phyloP scores from a whole-genome alignment of 805 yeast genomes.

The Kuraishia molischiana region DNA sequence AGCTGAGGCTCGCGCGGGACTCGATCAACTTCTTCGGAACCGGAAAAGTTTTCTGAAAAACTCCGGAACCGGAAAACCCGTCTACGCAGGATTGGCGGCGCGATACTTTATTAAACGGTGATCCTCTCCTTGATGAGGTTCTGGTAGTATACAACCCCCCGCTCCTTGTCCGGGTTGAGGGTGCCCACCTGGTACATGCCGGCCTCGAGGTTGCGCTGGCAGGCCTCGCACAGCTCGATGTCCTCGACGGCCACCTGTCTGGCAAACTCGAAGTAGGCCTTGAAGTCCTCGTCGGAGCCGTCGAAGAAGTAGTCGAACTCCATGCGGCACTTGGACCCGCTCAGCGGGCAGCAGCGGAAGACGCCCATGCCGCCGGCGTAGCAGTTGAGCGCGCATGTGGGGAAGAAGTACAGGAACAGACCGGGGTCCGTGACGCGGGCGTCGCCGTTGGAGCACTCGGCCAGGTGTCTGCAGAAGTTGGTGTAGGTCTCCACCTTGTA shows the following conservation, averaged over 20 bases:
- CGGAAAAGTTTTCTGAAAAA: neutral
- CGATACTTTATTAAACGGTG: too few relatives aligned
- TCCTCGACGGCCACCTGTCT: slow-evolving; percentile 22
- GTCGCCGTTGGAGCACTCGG: slow-evolving; percentile 8
- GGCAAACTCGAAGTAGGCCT: slow-evolving; percentile 17
- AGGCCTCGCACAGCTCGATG: slow-evolving; percentile 18
- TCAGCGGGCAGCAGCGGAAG: slow-evolving; percentile 18
- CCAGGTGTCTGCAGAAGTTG: slow-evolving; percentile 18
- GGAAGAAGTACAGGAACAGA: slow-evolving; percentile 17
- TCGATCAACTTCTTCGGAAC: neutral
- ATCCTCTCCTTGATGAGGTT: slow-evolving; percentile 19
- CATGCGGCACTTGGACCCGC: slow-evolving; percentile 16
- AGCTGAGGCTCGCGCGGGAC: neutral
- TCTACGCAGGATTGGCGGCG: too few relatives aligned
- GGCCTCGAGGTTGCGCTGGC: slow-evolving; percentile 14
- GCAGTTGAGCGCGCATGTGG: slow-evolving; percentile 15
- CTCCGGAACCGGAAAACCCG: too few relatives aligned
- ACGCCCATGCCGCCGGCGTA: slow-evolving; percentile 21
- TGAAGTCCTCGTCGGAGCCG: slow-evolving; percentile 17
- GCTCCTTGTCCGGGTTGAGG: slow-evolving; percentile 19
- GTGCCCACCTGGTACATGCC: slow-evolving; percentile 16
- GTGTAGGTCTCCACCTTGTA: slow-evolving; percentile 16
- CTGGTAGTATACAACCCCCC: slow-evolving; percentile 12
- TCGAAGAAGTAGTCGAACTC: slow-evolving; percentile 20
- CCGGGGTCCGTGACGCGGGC: slow-evolving; percentile 8